phyloP scores from a whole-genome alignment of 768 basidiomycete genomes.

The Trametes cubensis region DNA sequence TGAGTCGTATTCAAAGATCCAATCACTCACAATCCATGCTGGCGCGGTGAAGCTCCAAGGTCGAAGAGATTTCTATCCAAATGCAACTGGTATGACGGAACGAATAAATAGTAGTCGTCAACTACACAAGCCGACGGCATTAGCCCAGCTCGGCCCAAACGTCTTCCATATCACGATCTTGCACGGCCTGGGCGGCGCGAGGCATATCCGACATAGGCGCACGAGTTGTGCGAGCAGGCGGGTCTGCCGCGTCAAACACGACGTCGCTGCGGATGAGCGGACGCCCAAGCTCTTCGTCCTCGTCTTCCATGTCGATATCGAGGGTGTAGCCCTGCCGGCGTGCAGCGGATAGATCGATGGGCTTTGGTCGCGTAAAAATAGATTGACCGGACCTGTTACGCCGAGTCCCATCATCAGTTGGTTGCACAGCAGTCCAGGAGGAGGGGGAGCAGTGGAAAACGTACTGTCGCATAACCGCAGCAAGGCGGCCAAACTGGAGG shows the following conservation, averaged over 20 bases:
- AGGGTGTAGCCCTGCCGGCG: slow-evolving; percentile 66
- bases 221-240: slow-evolving; percentile 35
- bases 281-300: slow-evolving; percentile 58
- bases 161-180: slow-evolving; percentile 65
- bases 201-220: slow-evolving; percentile 59
- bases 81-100: neutral
- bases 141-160: slow-evolving; percentile 63
- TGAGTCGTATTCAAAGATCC: too few species aligned
- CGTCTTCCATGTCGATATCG: slow-evolving; percentile 75
- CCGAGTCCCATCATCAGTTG: neutral
- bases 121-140: neutral
- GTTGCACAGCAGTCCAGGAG: neutral
- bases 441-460: slow-evolving; percentile 36
- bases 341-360: slow-evolving; percentile 78
- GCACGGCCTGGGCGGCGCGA: slow-evolving; percentile 53
- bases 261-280: slow-evolving; percentile 63
- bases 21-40: too few species aligned
- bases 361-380: slow-evolving; percentile 84
- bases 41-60: too few species aligned
- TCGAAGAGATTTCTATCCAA: too few species aligned
- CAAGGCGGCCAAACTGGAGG: slow-evolving; percentile 89
- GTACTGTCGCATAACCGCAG: slow-evolving; percentile 91
- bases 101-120: neutral
- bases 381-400: slow-evolving; percentile 77
- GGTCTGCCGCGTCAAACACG: slow-evolving; percentile 62